Conservation (phyloP, 2,329 filamentous ascomycete genomes). For the Talaromyces funiculosus region DNA sequence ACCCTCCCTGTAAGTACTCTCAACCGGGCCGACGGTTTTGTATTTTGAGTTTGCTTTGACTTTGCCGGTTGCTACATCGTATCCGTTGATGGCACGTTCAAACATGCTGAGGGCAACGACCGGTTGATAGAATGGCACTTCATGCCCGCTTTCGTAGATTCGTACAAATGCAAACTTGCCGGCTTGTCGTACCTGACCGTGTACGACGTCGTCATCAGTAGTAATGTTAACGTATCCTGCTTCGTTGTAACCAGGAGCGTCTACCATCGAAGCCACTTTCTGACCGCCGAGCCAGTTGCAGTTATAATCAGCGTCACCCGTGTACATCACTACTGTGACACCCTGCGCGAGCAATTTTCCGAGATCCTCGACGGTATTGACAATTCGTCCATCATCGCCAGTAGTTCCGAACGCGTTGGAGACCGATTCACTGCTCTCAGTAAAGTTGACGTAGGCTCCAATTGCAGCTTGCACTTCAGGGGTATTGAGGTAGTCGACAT, state of each 20-base stretch:
- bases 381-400: conserved; percentile 44
- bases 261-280: conserved; percentile 44
- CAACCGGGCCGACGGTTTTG: conserved; percentile 42
- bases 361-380: conserved; percentile 41
- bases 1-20: conserved; percentile 22
- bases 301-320: conserved; percentile 55
- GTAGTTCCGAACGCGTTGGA: conserved; percentile 41
- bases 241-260: conserved; percentile 42
- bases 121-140: conserved; percentile 51
- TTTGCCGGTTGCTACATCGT: conserved; percentile 52
- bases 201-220: conserved; percentile 39
- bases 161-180: conserved; percentile 47
- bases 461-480: conserved; percentile 53
- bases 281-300: conserved; percentile 57
- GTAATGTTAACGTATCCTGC: conserved; percentile 47
- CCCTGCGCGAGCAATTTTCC: conserved; percentile 52
- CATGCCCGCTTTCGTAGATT: conserved; percentile 46
- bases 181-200: conserved; percentile 45
- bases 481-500: conserved; percentile 53
- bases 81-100: conserved; percentile 45
- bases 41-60: conserved; percentile 25
- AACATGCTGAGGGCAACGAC: conserved; percentile 52
- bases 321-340: conserved; percentile 53
- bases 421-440: conserved; percentile 41
- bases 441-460: conserved; percentile 57